Percentiles rank a stretch among this genome's conserved stretches.
These are phyloP conservation scores for Aureobasidium lini DNA, from an alignment of 2,329 filamentous ascomycete species.

Conservation along the genomic window DNA sequence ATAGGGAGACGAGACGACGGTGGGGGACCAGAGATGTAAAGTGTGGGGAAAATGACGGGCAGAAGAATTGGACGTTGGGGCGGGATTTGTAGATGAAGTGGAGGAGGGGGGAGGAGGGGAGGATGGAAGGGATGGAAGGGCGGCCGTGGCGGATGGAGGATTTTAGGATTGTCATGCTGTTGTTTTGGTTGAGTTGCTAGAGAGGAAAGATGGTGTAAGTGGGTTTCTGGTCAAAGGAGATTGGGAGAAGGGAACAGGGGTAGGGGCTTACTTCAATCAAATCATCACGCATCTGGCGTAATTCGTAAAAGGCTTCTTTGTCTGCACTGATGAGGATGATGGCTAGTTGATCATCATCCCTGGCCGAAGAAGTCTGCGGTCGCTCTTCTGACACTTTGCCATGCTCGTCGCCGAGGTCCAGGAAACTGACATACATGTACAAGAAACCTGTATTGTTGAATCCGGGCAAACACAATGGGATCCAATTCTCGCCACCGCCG, in stretches of 20 bases:
- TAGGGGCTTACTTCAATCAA: constrained; percentile 45
- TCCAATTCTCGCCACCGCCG: constrained; percentile 94
- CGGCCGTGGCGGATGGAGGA: constrained; percentile 64
- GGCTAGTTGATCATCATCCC: constrained; percentile 63
- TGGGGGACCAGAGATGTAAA: constrained; percentile 42
- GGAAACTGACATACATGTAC: constrained; percentile 98
- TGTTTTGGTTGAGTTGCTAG: constrained; percentile 66
- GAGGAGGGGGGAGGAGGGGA: constrained; percentile 70
- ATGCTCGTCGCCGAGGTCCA: constrained; percentile 46
- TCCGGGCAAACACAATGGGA: constrained; percentile 86
- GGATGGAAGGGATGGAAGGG: constrained; percentile 63
- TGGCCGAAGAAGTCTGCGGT: constrained; percentile 28
- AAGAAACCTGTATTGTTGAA: constrained; percentile 96
- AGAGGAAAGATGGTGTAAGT: constrained; percentile 18
- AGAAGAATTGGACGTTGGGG: constrained; percentile 90
- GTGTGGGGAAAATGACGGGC: constrained; percentile 69
- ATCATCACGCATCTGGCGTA: constrained; percentile 63
- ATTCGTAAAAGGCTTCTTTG: constrained; percentile 85
- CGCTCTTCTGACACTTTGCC: constrained; percentile 1
- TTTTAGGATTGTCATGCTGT: constrained; percentile 66
- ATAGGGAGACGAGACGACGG: constrained; percentile 66
- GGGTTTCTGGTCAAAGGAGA: neutral
- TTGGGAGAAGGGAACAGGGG: neutral
- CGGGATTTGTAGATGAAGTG: constrained; percentile 96
- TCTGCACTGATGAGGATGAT: constrained; percentile 87